Conservation (phyloP, 2,329 filamentous ascomycete genomes). For the Endothia cerciana region DNA sequence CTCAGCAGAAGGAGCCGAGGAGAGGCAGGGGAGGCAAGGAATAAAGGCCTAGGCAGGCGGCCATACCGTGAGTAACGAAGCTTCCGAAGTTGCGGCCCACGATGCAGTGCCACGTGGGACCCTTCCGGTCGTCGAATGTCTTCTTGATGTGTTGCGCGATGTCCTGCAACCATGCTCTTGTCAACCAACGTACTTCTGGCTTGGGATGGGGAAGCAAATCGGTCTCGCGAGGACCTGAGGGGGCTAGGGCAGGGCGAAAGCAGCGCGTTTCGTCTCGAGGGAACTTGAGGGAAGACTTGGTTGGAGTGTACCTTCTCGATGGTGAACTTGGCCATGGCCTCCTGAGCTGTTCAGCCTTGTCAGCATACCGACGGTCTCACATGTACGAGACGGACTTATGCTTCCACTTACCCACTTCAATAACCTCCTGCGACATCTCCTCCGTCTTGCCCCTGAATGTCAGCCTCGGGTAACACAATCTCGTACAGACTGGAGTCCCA, state of each 20-base stretch:
- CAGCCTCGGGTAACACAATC: conserved; percentile 9
- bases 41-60: not conserved
- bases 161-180: conserved; percentile 59
- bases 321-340: conserved; percentile 65
- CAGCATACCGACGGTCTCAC: not conserved
- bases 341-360: conserved; percentile 51
- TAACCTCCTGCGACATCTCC: conserved; percentile 93
- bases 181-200: conserved; percentile 19
- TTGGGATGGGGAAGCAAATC: conserved; percentile 3
- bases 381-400: conserved; percentile 12
- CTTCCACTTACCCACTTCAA: conserved; percentile 83
- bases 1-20: conserved; percentile 5
- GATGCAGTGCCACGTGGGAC: conserved; percentile 99
- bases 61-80: conserved; percentile 93
- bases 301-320: conserved; percentile 58
- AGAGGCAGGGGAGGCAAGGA: not conserved
- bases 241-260: not conserved
- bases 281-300: not conserved
- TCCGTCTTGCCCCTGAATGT: conserved; percentile 68
- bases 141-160: conserved; percentile 96
- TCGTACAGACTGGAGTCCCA: conserved; percentile 49
- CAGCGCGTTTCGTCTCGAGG: not conserved
- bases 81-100: conserved; percentile 98
- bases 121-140: conserved; percentile 95
- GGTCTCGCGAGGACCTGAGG: not conserved